Evolutionary conservation across 1,284 basidiomycete genomes (phyloP).

Genomic region (Apiotrichum laibachii): DNA sequence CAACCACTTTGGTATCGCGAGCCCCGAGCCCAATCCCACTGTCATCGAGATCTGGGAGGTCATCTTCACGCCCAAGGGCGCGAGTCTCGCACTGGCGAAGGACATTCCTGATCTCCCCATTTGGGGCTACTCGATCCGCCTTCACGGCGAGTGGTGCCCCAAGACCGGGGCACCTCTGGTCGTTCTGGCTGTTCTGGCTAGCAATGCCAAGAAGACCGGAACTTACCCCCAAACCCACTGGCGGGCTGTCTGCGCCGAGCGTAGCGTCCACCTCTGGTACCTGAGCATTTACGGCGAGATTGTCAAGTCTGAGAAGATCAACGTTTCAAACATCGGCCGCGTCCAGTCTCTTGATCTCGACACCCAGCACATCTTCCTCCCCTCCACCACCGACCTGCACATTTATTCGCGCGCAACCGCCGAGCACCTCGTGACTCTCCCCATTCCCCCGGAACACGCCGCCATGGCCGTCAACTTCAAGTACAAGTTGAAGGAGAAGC

Average conservation of each 20-base stretch:
- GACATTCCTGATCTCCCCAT: not conserved
- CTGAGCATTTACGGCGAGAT: not conserved
- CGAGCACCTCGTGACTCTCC: conserved; percentile 18
- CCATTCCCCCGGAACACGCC: conserved; percentile 1
- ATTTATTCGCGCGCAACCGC: conserved; percentile 30
- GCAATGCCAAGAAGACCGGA: too few relatives aligned
- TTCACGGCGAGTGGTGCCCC: not conserved
- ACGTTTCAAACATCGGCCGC: not conserved
- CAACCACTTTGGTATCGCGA: not conserved
- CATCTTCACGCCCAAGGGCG: not conserved
- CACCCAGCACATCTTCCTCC: conserved; percentile 39
- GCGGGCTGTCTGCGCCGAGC: not conserved
- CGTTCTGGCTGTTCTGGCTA: conserved; percentile 1
- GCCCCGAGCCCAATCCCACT: not conserved
- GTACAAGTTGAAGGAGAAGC: not conserved
- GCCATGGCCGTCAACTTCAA: not conserved
- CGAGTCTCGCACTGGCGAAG: not conserved
- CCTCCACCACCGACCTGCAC: conserved; percentile 19
- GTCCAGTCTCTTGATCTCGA: conserved; percentile 45
- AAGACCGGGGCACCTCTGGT: too few relatives aligned
- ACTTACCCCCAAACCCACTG: not conserved
- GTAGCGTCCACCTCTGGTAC: conserved; percentile 4
- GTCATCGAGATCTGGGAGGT: not conserved
- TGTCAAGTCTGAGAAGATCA: not conserved
- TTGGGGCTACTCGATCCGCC: conserved; percentile 3